Percentiles rank a stretch among this genome's conserved stretches.
Evolutionary conservation across 2,329 filamentous ascomycete species (phyloP).

Genomic region (Stachybotrys echinatus): DNA sequence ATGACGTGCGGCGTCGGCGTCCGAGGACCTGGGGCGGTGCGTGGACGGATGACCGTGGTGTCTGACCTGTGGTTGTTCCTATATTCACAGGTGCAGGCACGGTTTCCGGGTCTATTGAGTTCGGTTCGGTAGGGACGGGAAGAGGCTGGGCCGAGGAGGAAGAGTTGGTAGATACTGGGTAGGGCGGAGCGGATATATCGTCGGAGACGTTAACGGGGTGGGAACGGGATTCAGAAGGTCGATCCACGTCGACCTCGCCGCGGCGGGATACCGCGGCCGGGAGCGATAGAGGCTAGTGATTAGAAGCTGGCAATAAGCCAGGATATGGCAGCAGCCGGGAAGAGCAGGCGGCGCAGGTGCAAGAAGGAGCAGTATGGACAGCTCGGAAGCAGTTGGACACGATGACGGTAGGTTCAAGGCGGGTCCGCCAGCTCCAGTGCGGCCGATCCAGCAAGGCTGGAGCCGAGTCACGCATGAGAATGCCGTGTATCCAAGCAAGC

Average conservation of each 20-base stretch:
- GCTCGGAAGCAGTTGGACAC: neutral
- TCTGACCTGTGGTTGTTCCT: slow-evolving; percentile 28
- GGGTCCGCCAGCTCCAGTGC: neutral
- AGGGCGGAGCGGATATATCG: slow-evolving; percentile 54
- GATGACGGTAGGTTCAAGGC: neutral
- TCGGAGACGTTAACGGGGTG: slow-evolving; percentile 46
- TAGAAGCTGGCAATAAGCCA: neutral
- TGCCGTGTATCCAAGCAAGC: neutral
- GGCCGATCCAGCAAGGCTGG: neutral
- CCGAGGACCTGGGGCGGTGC: slow-evolving; percentile 40
- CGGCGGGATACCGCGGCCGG: slow-evolving; percentile 31
- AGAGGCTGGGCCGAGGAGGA: slow-evolving; percentile 34
- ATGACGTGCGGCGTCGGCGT: slow-evolving; percentile 45
- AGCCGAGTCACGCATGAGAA: neutral
- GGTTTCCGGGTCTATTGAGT: slow-evolving; percentile 17
- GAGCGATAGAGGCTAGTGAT: slow-evolving; percentile 1
- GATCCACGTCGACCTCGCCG: slow-evolving; percentile 37
- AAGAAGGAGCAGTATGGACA: too few species aligned
- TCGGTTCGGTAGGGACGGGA: slow-evolving; percentile 15
- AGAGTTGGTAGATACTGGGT: slow-evolving; percentile 42
- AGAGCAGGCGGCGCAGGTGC: neutral
- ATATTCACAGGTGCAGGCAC: slow-evolving; percentile 32
- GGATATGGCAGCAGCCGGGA: neutral
- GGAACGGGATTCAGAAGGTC: slow-evolving; percentile 26
- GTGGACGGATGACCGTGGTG: slow-evolving; percentile 17